Conservation (phyloP, 2,329 filamentous ascomycete genomes). For the Pseudocercospora musae region DNA sequence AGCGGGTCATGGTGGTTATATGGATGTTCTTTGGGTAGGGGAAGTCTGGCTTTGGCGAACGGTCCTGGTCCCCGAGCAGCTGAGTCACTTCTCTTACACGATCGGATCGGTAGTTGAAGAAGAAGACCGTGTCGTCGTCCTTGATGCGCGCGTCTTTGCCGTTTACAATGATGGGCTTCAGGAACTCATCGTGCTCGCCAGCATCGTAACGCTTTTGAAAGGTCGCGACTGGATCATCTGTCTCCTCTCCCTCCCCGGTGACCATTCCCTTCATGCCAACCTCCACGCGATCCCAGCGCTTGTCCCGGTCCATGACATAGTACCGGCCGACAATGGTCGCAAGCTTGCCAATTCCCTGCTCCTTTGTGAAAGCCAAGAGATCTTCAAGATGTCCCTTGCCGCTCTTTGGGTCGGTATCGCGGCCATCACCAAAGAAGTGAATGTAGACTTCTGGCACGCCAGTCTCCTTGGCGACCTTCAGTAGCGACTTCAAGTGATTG, state of each 20-base stretch:
- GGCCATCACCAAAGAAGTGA: slow-evolving; percentile 98
- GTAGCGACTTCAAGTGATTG: slow-evolving; percentile 81
- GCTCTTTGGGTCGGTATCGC: slow-evolving; percentile 97
- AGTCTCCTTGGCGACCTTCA: slow-evolving; percentile 85
- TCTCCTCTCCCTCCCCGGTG: slow-evolving; percentile 80
- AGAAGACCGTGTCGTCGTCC: slow-evolving; percentile 93
- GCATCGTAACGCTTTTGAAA: slow-evolving; percentile 85
- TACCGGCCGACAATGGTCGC: slow-evolving; percentile 93
- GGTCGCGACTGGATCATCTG: slow-evolving; percentile 77
- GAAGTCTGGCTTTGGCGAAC: slow-evolving; percentile 86
- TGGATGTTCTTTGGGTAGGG: slow-evolving; percentile 83
- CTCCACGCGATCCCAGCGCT: slow-evolving; percentile 96
- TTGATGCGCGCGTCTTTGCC: slow-evolving; percentile 82
- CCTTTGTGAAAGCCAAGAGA: slow-evolving; percentile 73
- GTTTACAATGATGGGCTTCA: slow-evolving; percentile 94
- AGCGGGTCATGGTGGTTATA: slow-evolving; percentile 96
- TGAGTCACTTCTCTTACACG: slow-evolving; percentile 95
- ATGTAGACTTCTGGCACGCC: slow-evolving; percentile 90
- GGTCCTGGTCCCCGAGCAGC: slow-evolving; percentile 86
- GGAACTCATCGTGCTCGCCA: slow-evolving; percentile 92
- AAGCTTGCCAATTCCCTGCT: slow-evolving; percentile 81
- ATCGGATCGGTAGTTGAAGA: slow-evolving; percentile 99
- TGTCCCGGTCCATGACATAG: slow-evolving; percentile 99
- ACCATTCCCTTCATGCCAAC: slow-evolving; percentile 83
- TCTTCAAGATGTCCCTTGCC: slow-evolving; percentile 83